Percentiles rank a stretch among this genome's conserved stretches.
These are phyloP conservation scores for Cryomyces minteri DNA, from an alignment of 495 filamentous ascomycete species.

Conservation along the genomic window DNA sequence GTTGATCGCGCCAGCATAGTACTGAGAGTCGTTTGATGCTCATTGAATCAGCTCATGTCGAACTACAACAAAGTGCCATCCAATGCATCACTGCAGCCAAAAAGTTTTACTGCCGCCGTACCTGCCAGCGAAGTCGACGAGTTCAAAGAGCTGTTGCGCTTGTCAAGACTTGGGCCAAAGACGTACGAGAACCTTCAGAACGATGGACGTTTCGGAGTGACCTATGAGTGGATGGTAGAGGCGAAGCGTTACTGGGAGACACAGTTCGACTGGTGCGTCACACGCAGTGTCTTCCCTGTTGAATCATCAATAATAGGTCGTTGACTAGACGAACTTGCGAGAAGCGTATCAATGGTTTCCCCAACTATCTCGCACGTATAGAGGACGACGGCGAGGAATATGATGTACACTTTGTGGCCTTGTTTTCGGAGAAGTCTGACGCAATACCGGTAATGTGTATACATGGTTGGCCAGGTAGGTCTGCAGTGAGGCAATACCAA, in stretches of 20 bases:
- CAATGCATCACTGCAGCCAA: too few relatives aligned
- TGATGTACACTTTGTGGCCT: constrained; percentile 39
- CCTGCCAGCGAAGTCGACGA: too few relatives aligned
- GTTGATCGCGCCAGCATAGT: too few relatives aligned
- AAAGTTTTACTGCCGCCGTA: too few relatives aligned
- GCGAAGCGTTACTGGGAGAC: constrained; percentile 30
- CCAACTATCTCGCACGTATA: constrained; percentile 37
- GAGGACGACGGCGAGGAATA: constrained; percentile 20
- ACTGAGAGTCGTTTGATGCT: too few relatives aligned
- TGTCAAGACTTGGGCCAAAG: constrained; percentile 31
- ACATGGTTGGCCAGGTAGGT: constrained; percentile 49
- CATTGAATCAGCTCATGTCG: too few relatives aligned
- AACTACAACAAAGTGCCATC: too few relatives aligned
- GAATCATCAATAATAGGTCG: background rate
- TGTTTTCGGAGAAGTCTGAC: constrained; percentile 39
- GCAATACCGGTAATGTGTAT: constrained; percentile 42
- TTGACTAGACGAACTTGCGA: constrained; percentile 12
- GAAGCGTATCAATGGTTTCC: constrained; percentile 39
- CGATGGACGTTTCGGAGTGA: constrained; percentile 38
- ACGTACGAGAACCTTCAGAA: constrained; percentile 31
- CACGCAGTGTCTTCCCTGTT: background rate
- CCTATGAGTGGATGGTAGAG: constrained; percentile 33
- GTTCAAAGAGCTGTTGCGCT: constrained; percentile 28
- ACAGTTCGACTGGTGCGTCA: constrained; percentile 8
- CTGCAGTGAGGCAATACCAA: too few relatives aligned